Base-by-base conservation (phyloP, 2,329 filamentous ascomycete species). In the Macrophomina pseudophaseolina region DNA sequence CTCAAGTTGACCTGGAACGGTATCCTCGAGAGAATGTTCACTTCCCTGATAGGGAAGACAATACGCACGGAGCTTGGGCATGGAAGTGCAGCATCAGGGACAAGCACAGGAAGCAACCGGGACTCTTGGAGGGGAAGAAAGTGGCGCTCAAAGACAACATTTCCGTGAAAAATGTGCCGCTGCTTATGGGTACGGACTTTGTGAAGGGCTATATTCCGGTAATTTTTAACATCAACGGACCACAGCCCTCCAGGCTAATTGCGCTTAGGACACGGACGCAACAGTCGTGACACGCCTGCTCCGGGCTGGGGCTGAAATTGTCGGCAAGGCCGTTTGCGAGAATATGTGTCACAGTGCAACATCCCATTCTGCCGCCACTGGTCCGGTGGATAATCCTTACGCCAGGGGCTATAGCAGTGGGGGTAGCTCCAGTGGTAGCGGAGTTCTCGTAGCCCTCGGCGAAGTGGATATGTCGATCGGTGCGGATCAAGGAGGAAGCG, bases 351-450 rank as follows among this genome's bases (percentile, higher is more conserved):
- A 75, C 64, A 72, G 70, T 14, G 72, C 74, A 14, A 74, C 75
- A 8, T 74, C 72, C 6, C 72, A 74, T 52, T 74, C 75, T 4
- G 71, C 73, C 1, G 72, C 72, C 1, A 81, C 80, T 16, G 83
- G 84, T 0, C 73, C 74, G 0, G 77, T 86, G 5, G 76, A 85
- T 11, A 85, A 84, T 52, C 83, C 84, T 0, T 77, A 78, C 35
- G 70, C 69, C 0, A 71, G 74, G 58, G 83, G 83, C 0, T 85
- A 85, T 69, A 83, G 79, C 0, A 76, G 81, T 8, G 83, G 84
- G 2, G 84, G 84, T 1, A 85, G 83, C 54, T 84, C 80, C 0
- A 82, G 80, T 3, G 84, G 84, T 1, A 80, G 80, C 12, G 82
- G 78, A 0, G 81, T 81, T 0, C 75, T 86, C 0, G 80, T 86